These are phyloP conservation scores for Mycena filopes DNA, from an alignment of 768 basidiomycete genomes.

Conservation along the genomic window DNA sequence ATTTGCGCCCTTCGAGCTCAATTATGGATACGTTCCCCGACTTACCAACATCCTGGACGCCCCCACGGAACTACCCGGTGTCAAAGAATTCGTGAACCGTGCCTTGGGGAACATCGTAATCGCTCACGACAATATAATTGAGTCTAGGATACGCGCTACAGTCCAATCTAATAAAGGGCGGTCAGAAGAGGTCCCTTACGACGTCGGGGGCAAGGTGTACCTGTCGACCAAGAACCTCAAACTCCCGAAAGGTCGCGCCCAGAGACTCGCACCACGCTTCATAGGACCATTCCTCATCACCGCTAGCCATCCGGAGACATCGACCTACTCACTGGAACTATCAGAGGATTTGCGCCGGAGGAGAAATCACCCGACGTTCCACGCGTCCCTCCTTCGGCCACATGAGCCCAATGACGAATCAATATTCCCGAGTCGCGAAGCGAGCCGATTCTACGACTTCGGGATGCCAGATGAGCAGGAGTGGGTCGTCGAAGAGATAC, in stretches of 20 bases:
- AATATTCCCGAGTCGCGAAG: conserved; percentile 46
- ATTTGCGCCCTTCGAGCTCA: no score
- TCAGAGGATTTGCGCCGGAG: conserved; percentile 37
- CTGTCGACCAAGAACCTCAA: conserved; percentile 45
- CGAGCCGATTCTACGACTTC: conserved; percentile 49
- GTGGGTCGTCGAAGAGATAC: conserved; percentile 50
- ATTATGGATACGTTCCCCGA: no score
- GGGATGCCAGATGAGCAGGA: conserved; percentile 45
- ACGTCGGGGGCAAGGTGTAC: conserved; percentile 43
- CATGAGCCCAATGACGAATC: conserved; percentile 44
- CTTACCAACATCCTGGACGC: no score
- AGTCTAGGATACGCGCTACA: no score
- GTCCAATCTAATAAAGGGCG: conserved; percentile 5
- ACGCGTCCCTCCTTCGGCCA: conserved; percentile 42
- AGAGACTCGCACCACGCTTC: conserved; percentile 43
- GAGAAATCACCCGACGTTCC: conserved; percentile 48
- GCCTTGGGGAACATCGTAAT: no score
- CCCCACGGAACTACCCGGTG: no score
- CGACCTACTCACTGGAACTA: conserved; percentile 43
- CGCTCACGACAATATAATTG: no score
- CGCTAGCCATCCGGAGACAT: conserved; percentile 30
- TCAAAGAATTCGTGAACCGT: no score
- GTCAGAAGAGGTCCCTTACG: conserved; percentile 29
- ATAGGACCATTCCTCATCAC: conserved; percentile 50
- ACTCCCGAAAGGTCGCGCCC: not conserved